Evolutionary conservation across 2,329 filamentous ascomycete genomes (phyloP).

Genomic region (Mycosphaerella sp.): DNA sequence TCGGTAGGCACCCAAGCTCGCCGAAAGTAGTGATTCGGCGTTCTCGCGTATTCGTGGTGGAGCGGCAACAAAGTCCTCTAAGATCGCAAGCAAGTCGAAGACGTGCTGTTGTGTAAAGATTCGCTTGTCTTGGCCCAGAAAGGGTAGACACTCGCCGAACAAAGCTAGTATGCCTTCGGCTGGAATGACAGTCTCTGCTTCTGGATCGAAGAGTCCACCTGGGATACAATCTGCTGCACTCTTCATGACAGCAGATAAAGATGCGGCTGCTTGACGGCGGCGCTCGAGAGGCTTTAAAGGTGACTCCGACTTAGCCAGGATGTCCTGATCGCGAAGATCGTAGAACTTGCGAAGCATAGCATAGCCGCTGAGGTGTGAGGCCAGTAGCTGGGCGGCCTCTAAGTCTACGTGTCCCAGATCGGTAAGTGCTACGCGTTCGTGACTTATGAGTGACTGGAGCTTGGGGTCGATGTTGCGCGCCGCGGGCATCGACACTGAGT

Average conservation of each 20-base stretch:
- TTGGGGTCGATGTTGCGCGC: conserved; percentile 65
- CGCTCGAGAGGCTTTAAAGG: conserved; percentile 51
- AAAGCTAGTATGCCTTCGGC: conserved; percentile 81
- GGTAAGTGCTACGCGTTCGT: conserved; percentile 65
- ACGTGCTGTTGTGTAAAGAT: conserved; percentile 27
- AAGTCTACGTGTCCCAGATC: conserved; percentile 67
- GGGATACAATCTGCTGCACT: conserved; percentile 87
- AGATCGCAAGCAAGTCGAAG: conserved; percentile 25
- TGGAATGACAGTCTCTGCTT: conserved; percentile 74
- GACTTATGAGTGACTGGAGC: conserved; percentile 62
- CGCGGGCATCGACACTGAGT: conserved; percentile 74
- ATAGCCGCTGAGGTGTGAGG: conserved; percentile 83
- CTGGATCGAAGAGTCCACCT: conserved; percentile 78
- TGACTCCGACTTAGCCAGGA: conserved; percentile 30
- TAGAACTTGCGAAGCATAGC: conserved; percentile 88
- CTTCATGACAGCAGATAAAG: conserved; percentile 74
- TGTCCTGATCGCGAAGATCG: conserved; percentile 70
- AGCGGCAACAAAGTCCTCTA: conserved; percentile 29
- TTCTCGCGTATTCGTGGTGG: conserved; percentile 27
- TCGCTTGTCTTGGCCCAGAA: conserved; percentile 55
- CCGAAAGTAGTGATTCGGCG: conserved; percentile 26
- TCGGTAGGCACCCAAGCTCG: conserved; percentile 23
- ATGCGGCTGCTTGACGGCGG: conserved; percentile 64
- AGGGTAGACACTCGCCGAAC: conserved; percentile 74
- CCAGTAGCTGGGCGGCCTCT: conserved; percentile 75